Evolutionary conservation across 306 rosid species (phyloP).

Genomic region (Medicago truncatula): MtrunA17r5.0-ANR NC_053042.1:40918501-40919000

Average conservation of each 20-base stretch:
- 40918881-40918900: neutral
- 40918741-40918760: neutral
- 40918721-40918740: neutral
- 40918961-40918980: constrained; percentile 49
- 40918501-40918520: constrained; percentile 42
- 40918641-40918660: too few relatives aligned
- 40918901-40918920: constrained; percentile 62
- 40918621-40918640: constrained; percentile 28
- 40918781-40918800: neutral
- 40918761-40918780: neutral
- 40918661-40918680: constrained; percentile 28
- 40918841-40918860: too few relatives aligned
- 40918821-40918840: too few relatives aligned
- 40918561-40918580: constrained; percentile 39
- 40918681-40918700: neutral
- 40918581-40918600: neutral
- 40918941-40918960: constrained; percentile 67
- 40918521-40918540: constrained; percentile 32
- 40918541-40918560: constrained; percentile 71
- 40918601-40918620: neutral
- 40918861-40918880: neutral
- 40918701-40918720: neutral
- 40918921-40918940: constrained; percentile 61
- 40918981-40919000: constrained; percentile 49
- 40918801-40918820: too few relatives aligned